These are phyloP conservation scores for Thuidium tamariscinum DNA, from an alignment of 225 moss, liverwort and hornwort genomes.

Conservation along the genomic window DNA sequence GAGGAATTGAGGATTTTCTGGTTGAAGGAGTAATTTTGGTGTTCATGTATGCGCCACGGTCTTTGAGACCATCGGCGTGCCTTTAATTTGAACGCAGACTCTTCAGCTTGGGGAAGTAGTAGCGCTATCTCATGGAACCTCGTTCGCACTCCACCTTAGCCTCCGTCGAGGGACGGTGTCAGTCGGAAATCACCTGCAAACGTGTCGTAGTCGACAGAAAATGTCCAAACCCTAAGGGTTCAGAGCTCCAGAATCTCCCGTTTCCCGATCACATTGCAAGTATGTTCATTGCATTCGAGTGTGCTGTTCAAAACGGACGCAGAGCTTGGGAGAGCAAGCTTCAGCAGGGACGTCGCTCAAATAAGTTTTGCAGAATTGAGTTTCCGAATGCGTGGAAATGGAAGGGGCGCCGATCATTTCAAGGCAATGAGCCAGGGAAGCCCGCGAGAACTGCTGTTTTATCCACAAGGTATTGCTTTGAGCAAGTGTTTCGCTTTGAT, in stretches of 20 bases:
- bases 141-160: background rate
- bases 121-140: slow-evolving; percentile 10
- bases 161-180: background rate
- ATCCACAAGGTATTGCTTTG: slow-evolving; percentile 14
- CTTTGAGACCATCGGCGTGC: background rate
- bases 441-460: slow-evolving; percentile 1
- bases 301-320: background rate
- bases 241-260: background rate
- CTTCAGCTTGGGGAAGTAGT: background rate
- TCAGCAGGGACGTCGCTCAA: background rate
- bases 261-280: slow-evolving; percentile 10
- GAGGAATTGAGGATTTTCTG: background rate
- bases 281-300: slow-evolving; percentile 15
- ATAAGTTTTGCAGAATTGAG: slow-evolving; percentile 24
- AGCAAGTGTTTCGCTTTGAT: background rate
- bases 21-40: background rate
- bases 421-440: background rate
- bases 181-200: background rate
- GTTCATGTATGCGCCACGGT: background rate
- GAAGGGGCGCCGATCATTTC: slow-evolving; percentile 2
- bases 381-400: slow-evolving; percentile 18
- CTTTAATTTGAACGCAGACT: background rate
- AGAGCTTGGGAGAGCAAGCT: slow-evolving; percentile 3
- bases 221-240: slow-evolving; percentile 12
- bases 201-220: background rate